phyloP scores from a whole-genome alignment of 2,329 filamentous ascomycete genomes.

The Phialocephala sp. region DNA sequence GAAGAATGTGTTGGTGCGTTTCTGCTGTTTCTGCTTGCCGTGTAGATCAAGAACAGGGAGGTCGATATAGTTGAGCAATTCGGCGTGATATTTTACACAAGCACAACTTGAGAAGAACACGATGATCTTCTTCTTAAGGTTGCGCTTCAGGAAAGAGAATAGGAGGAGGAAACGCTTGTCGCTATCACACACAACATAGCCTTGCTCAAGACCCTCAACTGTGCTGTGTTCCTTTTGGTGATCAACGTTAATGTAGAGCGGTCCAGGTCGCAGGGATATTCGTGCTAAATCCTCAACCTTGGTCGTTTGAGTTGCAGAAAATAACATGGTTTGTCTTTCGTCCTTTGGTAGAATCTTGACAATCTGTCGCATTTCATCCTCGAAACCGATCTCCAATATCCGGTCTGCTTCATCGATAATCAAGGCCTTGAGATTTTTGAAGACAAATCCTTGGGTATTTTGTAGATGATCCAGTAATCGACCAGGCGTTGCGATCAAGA shows the following conservation, averaged over 20 bases:
- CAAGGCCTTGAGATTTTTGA: slow-evolving; percentile 90
- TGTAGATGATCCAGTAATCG: slow-evolving; percentile 92
- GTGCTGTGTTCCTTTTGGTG: slow-evolving; percentile 88
- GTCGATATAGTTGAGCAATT: slow-evolving; percentile 97
- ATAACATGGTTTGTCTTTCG: slow-evolving; percentile 94
- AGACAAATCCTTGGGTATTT: slow-evolving; percentile 86
- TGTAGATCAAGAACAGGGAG: slow-evolving; percentile 85
- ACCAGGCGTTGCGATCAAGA: slow-evolving; percentile 92
- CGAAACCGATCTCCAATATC: slow-evolving; percentile 96
- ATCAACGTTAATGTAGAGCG: slow-evolving; percentile 97
- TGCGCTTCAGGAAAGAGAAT: slow-evolving; percentile 91
- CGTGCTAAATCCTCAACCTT: slow-evolving; percentile 97
- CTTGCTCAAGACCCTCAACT: slow-evolving; percentile 92
- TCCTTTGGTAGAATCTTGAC: slow-evolving; percentile 91
- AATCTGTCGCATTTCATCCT: slow-evolving; percentile 97
- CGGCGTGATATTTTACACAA: slow-evolving; percentile 93
- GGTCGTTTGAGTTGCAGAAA: slow-evolving; percentile 97
- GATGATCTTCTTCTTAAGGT: slow-evolving; percentile 90
- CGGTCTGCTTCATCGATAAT: slow-evolving; percentile 97
- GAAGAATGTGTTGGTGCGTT: slow-evolving; percentile 98
- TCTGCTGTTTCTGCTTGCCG: slow-evolving; percentile 98
- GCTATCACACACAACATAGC: slow-evolving; percentile 91
- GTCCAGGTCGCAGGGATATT: slow-evolving; percentile 89
- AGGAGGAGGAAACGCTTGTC: slow-evolving; percentile 93
- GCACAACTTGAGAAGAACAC: slow-evolving; percentile 95